Percentiles rank a stretch among this genome's conserved stretches.
phyloP scores from a whole-genome alignment of 2,329 filamentous ascomycete genomes.

The Lecanicillium sp. region DNA sequence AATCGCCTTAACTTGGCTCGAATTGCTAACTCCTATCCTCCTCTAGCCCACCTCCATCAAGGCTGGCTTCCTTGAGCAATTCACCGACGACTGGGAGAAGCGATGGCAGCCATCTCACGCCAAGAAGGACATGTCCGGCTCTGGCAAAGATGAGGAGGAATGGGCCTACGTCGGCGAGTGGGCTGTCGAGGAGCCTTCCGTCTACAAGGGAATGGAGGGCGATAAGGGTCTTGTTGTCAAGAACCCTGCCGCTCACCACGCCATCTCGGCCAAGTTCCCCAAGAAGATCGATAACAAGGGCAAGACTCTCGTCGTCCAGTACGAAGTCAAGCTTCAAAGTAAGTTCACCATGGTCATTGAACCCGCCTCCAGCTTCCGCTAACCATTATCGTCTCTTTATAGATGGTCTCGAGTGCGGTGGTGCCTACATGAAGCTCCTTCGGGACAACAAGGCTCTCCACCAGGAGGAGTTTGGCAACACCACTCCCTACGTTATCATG shows the following conservation, averaged over 20 bases:
- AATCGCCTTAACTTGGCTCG: conserved; percentile 8
- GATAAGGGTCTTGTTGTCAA: conserved; percentile 98
- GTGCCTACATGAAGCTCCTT: conserved; percentile 98
- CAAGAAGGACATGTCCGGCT: conserved; percentile 78
- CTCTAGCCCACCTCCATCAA: conserved; percentile 75
- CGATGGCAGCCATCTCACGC: conserved; percentile 93
- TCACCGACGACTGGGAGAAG: conserved; percentile 90
- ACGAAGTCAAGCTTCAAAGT: conserved; percentile 99
- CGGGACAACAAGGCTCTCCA: conserved; percentile 96
- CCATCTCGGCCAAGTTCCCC: conserved; percentile 97
- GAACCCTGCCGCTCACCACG: conserved; percentile 95
- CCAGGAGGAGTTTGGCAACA: conserved; percentile 95
- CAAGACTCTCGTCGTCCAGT: conserved; percentile 95
- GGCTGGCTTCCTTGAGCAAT: conserved; percentile 95
- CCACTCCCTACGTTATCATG: conserved; percentile 98
- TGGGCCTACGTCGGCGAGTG: conserved; percentile 98
- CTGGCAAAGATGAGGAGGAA: conserved; percentile 70
- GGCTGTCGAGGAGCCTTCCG: conserved; percentile 87
- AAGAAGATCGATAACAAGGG: conserved; percentile 95
- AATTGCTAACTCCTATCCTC: conserved; percentile 15
- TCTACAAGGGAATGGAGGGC: conserved; percentile 86
- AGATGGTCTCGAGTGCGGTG: conserved; percentile 96
- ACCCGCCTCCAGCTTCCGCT: too few species aligned
- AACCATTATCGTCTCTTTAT: conserved; percentile 7
- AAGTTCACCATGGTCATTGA: conserved; percentile 31